These are phyloP conservation scores for Taphrina populina DNA, from an alignment of 1,139 yeast genomes.

Conservation along the genomic window DNA sequence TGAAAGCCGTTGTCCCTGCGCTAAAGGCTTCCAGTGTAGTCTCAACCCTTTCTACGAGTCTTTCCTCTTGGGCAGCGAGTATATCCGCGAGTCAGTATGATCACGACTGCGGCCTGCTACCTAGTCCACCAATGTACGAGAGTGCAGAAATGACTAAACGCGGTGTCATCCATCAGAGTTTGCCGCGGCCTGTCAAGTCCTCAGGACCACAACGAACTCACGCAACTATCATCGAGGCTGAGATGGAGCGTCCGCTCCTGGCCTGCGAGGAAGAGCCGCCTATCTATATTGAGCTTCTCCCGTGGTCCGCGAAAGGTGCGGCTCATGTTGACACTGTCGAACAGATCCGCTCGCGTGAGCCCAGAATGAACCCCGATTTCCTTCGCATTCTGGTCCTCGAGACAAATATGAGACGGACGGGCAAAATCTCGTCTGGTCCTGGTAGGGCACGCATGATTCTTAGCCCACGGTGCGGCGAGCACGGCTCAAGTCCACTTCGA, in stretches of 20 bases:
- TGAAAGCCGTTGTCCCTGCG: conserved; percentile 18
- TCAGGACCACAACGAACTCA: conserved; percentile 12
- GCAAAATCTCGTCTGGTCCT: conserved; percentile 44
- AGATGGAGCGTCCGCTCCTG: conserved; percentile 24
- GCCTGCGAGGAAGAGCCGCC: background rate
- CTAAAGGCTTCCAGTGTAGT: conserved; percentile 15
- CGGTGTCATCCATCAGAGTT: background rate
- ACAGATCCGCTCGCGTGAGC: conserved; percentile 41
- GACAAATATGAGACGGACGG: conserved; percentile 44
- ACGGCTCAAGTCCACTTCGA: too few relatives aligned
- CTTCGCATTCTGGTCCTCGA: conserved; percentile 47
- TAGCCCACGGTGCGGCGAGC: conserved; percentile 41
- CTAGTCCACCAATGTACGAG: background rate
- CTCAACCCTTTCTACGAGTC: conserved; percentile 13
- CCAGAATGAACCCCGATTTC: conserved; percentile 46
- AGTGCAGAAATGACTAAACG: background rate
- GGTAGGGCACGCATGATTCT: conserved; percentile 46
- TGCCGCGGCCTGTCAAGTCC: conserved; percentile 11
- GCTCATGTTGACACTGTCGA: background rate
- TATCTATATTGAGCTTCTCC: conserved; percentile 16
- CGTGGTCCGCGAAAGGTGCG: conserved; percentile 12
- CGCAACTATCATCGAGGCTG: conserved; percentile 16
- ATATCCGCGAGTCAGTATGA: conserved; percentile 19
- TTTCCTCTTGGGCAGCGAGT: conserved; percentile 28
- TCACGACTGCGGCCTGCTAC: conserved; percentile 4